Percentiles rank a stretch among this genome's conserved stretches.
Evolutionary conservation across 345 rosid genomes (phyloP).

Genomic region (Trapa bicornis): DNA sequence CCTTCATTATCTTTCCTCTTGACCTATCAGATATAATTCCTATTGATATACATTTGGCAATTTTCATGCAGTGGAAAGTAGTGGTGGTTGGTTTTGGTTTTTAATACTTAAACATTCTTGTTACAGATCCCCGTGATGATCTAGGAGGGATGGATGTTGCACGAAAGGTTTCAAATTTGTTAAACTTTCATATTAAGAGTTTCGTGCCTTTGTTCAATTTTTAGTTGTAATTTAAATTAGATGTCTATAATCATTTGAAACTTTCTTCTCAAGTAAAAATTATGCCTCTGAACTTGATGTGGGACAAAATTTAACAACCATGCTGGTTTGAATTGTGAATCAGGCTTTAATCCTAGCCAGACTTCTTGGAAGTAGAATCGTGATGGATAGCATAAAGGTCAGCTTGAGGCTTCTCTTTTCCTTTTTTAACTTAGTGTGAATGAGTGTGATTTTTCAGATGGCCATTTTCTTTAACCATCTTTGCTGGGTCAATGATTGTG

Average conservation of each 20-base stretch:
- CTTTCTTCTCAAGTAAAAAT: not conserved
- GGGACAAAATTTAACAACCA: not conserved
- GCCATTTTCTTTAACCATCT: not conserved
- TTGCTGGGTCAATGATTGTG: not conserved
- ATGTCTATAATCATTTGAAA: not conserved
- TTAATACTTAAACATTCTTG: not conserved
- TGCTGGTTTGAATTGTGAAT: slow-evolving; percentile 15
- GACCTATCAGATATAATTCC: not conserved
- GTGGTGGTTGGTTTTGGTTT: not conserved
- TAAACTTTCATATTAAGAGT: not conserved
- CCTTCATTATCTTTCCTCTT: slow-evolving; percentile 10
- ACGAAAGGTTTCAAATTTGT: slow-evolving; percentile 46
- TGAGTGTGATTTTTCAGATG: not conserved
- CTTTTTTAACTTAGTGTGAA: not conserved
- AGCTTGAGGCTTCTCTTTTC: slow-evolving; percentile 4
- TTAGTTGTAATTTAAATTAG: not conserved
- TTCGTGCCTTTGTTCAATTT: not conserved
- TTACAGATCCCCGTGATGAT: slow-evolving; percentile 94
- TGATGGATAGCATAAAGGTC: slow-evolving; percentile 62
- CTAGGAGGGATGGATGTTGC: slow-evolving; percentile 96
- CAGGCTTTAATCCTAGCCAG: slow-evolving; percentile 94
- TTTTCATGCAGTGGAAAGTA: not conserved
- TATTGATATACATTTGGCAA: not conserved
- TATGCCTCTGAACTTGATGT: not conserved
- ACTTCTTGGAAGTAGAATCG: slow-evolving; percentile 58